Conservation (phyloP, 2,329 filamentous ascomycete species). For the Neonectria coccinea region DNA sequence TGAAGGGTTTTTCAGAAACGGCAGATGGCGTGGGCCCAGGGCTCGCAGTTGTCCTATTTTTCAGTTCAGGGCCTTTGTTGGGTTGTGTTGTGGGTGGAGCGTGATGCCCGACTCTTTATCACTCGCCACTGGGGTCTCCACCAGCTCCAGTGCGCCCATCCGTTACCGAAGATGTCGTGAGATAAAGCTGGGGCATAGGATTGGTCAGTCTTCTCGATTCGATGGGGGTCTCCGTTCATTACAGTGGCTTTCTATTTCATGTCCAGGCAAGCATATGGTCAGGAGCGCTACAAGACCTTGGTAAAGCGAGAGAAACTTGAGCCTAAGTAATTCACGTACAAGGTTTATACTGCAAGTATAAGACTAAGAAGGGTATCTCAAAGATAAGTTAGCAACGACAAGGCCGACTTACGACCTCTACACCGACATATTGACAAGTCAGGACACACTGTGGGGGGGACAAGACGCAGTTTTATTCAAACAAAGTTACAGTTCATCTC, state of each 20-base stretch:
- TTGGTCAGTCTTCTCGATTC: neutral
- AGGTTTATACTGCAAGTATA: neutral
- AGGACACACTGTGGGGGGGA: neutral
- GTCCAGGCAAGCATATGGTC: neutral
- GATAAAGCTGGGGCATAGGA: neutral
- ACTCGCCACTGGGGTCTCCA: conserved; percentile 3
- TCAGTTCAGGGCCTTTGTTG: neutral
- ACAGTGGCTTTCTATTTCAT: no score
- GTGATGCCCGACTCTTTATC: conserved; percentile 1
- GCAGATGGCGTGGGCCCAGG: neutral
- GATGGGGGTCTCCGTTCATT: neutral
- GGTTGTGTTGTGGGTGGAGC: conserved; percentile 6
- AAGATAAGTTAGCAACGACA: neutral
- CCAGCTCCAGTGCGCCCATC: neutral
- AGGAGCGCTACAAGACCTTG: neutral
- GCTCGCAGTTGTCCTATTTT: neutral
- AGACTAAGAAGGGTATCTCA: neutral
- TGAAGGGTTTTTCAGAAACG: neutral
- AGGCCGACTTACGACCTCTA: no score
- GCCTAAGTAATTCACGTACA: neutral
- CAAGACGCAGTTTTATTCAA: no score
- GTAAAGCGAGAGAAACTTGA: neutral
- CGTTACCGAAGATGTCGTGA: neutral
- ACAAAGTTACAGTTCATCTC: neutral
- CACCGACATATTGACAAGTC: neutral